phyloP scores from a whole-genome alignment of 176 grass and related monocot genomes.

The Chloris gayana region DNA sequence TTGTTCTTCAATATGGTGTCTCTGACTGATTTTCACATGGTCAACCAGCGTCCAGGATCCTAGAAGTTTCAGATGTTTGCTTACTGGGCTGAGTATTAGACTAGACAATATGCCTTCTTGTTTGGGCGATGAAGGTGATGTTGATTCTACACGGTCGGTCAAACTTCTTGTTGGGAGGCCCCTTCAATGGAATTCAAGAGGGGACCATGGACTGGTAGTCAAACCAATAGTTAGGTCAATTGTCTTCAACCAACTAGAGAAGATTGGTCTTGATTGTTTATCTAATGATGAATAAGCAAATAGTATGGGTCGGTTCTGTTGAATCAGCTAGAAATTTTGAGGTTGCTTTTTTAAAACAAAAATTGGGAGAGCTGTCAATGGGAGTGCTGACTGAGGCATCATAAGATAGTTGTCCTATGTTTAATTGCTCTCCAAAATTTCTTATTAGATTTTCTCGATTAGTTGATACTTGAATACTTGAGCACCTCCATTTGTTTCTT shows the following conservation, averaged over 20 bases:
- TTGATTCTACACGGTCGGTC: slow-evolving; percentile 50
- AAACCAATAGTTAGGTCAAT: too few species aligned
- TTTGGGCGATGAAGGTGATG: slow-evolving; percentile 22
- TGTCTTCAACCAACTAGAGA: slow-evolving; percentile 17
- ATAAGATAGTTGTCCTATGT: slow-evolving; percentile 3
- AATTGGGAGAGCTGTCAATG: slow-evolving; percentile 5
- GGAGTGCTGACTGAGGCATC: slow-evolving; percentile 4
- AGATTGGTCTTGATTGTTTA: slow-evolving; percentile 28
- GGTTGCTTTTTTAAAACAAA: too few species aligned
- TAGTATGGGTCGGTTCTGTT: slow-evolving; percentile 19
- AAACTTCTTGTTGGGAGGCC: slow-evolving; percentile 42
- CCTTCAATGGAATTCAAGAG: slow-evolving; percentile 40
- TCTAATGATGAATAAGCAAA: background rate
- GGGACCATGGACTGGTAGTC: slow-evolving; percentile 26
- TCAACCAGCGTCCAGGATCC: slow-evolving; percentile 26
- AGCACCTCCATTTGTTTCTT: slow-evolving; percentile 26
- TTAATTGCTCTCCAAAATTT: slow-evolving; percentile 25
- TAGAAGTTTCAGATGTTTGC: slow-evolving; percentile 16
- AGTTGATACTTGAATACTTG: slow-evolving; percentile 2
- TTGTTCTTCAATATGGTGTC: background rate
- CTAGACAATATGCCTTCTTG: slow-evolving; percentile 43
- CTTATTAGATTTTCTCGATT: background rate
- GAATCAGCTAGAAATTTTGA: slow-evolving; percentile 18
- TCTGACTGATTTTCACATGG: slow-evolving; percentile 18
- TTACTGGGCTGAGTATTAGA: background rate